A percentile compares a stretch with the other conserved stretches of the same genome.
These are phyloP conservation scores for Macadamia tetraphylla DNA, from an alignment of 164 flowering plant genomes.

Conservation along the genomic window DNA sequence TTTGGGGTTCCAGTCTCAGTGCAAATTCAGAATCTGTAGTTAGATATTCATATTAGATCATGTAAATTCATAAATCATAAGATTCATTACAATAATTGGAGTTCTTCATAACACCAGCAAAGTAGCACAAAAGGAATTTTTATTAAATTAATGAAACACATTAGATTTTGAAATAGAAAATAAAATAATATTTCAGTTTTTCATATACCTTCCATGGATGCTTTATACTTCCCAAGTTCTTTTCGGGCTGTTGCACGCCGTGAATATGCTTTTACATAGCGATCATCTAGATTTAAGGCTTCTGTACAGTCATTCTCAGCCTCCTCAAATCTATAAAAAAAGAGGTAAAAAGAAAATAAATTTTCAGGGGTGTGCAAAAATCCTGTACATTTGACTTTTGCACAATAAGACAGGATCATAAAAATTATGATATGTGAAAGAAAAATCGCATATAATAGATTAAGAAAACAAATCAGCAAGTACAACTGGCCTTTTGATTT, in stretches of 20 bases:
- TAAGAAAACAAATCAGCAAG: background rate
- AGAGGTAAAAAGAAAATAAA: background rate
- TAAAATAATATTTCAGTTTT: background rate
- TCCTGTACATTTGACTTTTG: background rate
- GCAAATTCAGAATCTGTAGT: conserved; percentile 91
- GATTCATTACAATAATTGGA: background rate
- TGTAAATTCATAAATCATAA: conserved; percentile 3
- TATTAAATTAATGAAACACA: too few species aligned
- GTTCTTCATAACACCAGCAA: background rate
- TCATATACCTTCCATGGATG: conserved; percentile 64
- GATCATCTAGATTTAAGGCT: conserved; percentile 92
- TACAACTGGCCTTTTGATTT: conserved; percentile 54
- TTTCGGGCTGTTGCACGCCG: conserved; percentile 94
- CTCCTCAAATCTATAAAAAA: conserved; percentile 54
- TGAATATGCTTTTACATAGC: conserved; percentile 92
- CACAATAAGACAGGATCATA: background rate
- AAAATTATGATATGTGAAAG: background rate
- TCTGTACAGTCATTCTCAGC: conserved; percentile 96
- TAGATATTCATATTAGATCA: conserved; percentile 11
- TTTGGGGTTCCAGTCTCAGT: conserved; percentile 79
- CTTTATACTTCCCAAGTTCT: conserved; percentile 83
- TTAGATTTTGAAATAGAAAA: background rate
- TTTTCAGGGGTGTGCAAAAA: background rate
- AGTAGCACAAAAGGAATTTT: too few species aligned
- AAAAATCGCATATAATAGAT: background rate